Conservation (phyloP, 208 protist genomes). For the Leishmania amazonensis region DNA sequence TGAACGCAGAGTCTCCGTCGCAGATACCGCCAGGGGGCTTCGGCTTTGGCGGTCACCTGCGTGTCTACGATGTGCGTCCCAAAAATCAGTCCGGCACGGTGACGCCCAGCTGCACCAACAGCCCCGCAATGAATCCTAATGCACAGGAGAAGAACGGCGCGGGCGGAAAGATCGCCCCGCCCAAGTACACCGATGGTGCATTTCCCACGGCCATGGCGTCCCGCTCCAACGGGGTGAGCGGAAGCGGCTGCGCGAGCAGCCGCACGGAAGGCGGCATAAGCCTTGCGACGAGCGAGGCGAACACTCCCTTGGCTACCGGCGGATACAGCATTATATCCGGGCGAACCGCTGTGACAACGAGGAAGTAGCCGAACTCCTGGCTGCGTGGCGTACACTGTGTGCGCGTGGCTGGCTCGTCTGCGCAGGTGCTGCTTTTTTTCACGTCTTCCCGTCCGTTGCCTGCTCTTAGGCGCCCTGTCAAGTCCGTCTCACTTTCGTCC, state of each 20-base stretch:
- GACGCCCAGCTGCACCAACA: slow-evolving; percentile 25
- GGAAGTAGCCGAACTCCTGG: slow-evolving; percentile 2
- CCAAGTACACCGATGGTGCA: slow-evolving; percentile 20
- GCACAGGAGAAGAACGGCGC: slow-evolving; percentile 13
- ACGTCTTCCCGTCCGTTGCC: neutral
- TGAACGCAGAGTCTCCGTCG: slow-evolving; percentile 27
- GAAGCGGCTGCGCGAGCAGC: slow-evolving; percentile 26
- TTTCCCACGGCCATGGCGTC: slow-evolving; percentile 6
- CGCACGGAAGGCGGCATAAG: slow-evolving; percentile 35
- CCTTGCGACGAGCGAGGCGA: slow-evolving; percentile 26
- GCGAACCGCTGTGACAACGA: neutral
- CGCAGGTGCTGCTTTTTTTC: neutral
- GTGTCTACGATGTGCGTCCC: slow-evolving; percentile 48
- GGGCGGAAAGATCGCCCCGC: slow-evolving; percentile 9
- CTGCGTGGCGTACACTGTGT: neutral
- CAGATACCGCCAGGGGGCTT: slow-evolving; percentile 6
- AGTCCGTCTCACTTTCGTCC: slow-evolving; percentile 13
- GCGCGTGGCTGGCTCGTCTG: neutral
- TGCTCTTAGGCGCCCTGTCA: neutral
- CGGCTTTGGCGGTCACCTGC: slow-evolving; percentile 33
- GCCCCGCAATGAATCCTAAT: slow-evolving; percentile 17
- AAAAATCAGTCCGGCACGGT: slow-evolving; percentile 29
- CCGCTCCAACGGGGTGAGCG: slow-evolving; percentile 5
- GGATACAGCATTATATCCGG: slow-evolving; percentile 7
- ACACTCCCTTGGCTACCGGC: slow-evolving; percentile 30